Percentiles rank a stretch among this genome's conserved stretches.
Evolutionary conservation across 169 alveolate species (phyloP).

Genomic region (Neospora caninum): DNA sequence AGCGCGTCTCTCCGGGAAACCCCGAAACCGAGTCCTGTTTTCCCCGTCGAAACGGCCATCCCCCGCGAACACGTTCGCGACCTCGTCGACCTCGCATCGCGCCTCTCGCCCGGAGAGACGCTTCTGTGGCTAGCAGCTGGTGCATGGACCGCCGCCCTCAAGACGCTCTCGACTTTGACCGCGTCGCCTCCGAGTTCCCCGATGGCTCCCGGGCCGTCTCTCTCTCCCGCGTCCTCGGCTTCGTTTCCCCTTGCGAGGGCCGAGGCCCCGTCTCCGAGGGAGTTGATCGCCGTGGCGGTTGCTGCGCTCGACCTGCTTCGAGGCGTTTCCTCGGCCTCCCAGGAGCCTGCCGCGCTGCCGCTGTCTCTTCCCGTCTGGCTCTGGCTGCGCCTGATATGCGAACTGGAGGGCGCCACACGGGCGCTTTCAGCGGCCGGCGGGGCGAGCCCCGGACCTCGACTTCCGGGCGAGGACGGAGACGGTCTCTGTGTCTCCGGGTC

Average conservation of each 20-base stretch:
- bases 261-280: not conserved
- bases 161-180: not conserved
- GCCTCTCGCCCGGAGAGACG: not conserved
- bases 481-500: no score
- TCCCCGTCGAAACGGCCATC: no score
- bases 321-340: not conserved
- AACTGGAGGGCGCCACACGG: not conserved
- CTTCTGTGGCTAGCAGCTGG: slow-evolving; percentile 18
- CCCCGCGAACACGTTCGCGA: not conserved
- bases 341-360: not conserved
- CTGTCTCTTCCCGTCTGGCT: slow-evolving; percentile 10
- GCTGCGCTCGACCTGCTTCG: slow-evolving; percentile 17
- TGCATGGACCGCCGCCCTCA: not conserved
- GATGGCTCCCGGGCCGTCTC: no score
- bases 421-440: no score
- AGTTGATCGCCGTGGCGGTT: not conserved
- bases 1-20: not conserved
- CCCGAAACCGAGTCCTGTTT: not conserved
- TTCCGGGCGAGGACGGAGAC: no score
- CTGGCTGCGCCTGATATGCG: not conserved
- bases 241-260: not conserved
- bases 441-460: no score
- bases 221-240: no score
- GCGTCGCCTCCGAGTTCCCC: not conserved
- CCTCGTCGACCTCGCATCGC: not conserved